phyloP scores from a whole-genome alignment of 208 protist genomes.

The Trypanosoma mega region DNA sequence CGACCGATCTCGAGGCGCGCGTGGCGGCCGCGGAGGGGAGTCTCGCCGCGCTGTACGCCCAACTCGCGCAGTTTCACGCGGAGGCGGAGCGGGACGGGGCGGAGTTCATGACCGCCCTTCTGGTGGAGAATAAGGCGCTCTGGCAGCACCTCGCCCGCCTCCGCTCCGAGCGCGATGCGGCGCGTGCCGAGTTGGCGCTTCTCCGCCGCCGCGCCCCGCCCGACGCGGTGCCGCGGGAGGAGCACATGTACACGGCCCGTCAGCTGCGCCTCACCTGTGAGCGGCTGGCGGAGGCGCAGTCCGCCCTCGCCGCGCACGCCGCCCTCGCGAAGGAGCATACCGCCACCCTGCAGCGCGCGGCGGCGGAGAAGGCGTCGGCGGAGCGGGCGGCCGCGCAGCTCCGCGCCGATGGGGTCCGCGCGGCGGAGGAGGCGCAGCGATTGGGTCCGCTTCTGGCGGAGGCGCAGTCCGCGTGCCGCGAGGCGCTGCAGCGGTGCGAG shows the following conservation, averaged over 20 bases:
- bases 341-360: constrained; percentile 27
- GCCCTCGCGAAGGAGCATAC: constrained; percentile 12
- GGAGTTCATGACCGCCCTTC: constrained; percentile 51
- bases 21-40: constrained; percentile 50
- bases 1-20: constrained; percentile 56
- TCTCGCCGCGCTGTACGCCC: constrained; percentile 36
- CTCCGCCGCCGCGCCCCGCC: constrained; percentile 23
- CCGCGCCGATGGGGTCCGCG: constrained; percentile 7
- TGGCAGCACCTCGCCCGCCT: constrained; percentile 63
- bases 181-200: constrained; percentile 38
- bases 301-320: constrained; percentile 2
- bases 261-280: constrained; percentile 43
- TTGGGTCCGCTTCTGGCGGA: background rate
- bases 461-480: too few species aligned
- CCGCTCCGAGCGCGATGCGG: constrained; percentile 51
- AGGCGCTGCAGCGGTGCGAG: background rate
- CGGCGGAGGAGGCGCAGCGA: constrained; percentile 13
- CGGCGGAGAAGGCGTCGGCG: constrained; percentile 20
- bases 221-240: constrained; percentile 42
- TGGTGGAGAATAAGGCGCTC: constrained; percentile 72
- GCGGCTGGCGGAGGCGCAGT: constrained; percentile 5
- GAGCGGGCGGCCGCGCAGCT: constrained; percentile 27
- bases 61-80: constrained; percentile 38
- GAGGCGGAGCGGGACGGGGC: constrained; percentile 40
- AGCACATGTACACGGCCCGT: constrained; percentile 61